Evolutionary conservation across 768 basidiomycete genomes (phyloP).

Genomic region (Austroboletus eburneus): DNA sequence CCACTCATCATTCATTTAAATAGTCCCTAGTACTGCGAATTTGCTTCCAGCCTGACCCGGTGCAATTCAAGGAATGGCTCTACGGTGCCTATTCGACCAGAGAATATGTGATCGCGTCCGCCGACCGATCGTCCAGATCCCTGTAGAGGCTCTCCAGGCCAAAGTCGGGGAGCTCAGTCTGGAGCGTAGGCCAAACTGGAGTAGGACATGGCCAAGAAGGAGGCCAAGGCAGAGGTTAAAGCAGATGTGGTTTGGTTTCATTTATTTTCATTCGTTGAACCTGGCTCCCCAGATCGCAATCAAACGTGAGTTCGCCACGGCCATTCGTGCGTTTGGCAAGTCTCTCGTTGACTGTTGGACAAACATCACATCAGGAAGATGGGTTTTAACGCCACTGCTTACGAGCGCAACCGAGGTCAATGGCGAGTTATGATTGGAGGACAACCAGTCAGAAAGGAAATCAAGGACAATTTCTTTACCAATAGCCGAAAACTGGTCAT

Average conservation of each 20-base stretch:
- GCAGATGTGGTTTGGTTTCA: conserved; percentile 46
- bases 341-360: neutral
- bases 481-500: too few relatives aligned
- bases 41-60: conserved; percentile 79
- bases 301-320: conserved; percentile 90
- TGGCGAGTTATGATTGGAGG: too few relatives aligned
- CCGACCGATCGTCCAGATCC: conserved; percentile 7
- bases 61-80: conserved; percentile 96
- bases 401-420: too few relatives aligned
- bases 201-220: conserved; percentile 69
- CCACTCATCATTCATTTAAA: neutral
- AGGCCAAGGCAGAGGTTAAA: conserved; percentile 79
- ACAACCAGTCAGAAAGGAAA: too few relatives aligned
- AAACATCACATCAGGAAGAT: too few relatives aligned
- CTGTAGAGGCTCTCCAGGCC: conserved; percentile 75
- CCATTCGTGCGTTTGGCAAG: conserved; percentile 76
- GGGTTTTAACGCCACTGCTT: too few relatives aligned
- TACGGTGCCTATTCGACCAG: conserved; percentile 69
- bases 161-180: conserved; percentile 78
- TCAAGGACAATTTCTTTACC: too few relatives aligned
- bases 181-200: conserved; percentile 80
- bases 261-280: too few relatives aligned
- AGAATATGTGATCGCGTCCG: conserved; percentile 60
- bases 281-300: conserved; percentile 63
- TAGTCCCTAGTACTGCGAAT: conserved; percentile 98